phyloP scores from a whole-genome alignment of 225 moss, liverwort and hornwort genomes.

The Physcomitrellopsis africana region DNA sequence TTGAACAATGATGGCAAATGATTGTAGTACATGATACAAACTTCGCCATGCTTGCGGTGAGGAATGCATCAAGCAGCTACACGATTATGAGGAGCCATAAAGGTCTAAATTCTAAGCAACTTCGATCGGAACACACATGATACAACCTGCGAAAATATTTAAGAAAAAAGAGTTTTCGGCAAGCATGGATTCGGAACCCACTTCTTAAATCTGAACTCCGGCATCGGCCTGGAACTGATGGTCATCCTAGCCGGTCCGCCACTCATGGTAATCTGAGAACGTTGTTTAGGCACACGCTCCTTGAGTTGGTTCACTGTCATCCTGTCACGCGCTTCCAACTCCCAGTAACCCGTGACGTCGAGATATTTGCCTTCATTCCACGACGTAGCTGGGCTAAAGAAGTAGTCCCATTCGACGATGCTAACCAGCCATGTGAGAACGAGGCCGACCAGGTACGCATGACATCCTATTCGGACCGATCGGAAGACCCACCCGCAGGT shows the following conservation, averaged over 20 bases:
- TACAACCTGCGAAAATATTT: neutral
- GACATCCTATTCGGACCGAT: slow-evolving; percentile 36
- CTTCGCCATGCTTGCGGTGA: slow-evolving; percentile 12
- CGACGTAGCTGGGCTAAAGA: slow-evolving; percentile 17
- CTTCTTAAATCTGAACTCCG: slow-evolving; percentile 32
- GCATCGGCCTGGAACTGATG: slow-evolving; percentile 43
- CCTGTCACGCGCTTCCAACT: slow-evolving; percentile 38
- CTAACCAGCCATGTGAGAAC: slow-evolving; percentile 47
- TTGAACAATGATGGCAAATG: neutral
- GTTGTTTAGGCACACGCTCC: slow-evolving; percentile 38
- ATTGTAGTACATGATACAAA: slow-evolving; percentile 3
- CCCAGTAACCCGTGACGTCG: slow-evolving; percentile 27
- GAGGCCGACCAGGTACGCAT: slow-evolving; percentile 36
- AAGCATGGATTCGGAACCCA: slow-evolving; percentile 3
- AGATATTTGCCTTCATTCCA: slow-evolving; percentile 50
- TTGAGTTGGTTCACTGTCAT: neutral
- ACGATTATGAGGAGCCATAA: neutral
- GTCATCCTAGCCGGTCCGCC: slow-evolving; percentile 50
- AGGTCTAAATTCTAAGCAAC: neutral
- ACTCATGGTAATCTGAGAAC: slow-evolving; percentile 49
- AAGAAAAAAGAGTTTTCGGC: neutral
- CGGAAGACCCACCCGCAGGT: slow-evolving; percentile 36
- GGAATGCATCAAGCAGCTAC: neutral
- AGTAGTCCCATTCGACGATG: slow-evolving; percentile 52
- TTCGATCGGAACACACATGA: neutral